phyloP scores from a whole-genome alignment of 176 grass and related monocot genomes.

The Puccinellia tenuiflora region DNA sequence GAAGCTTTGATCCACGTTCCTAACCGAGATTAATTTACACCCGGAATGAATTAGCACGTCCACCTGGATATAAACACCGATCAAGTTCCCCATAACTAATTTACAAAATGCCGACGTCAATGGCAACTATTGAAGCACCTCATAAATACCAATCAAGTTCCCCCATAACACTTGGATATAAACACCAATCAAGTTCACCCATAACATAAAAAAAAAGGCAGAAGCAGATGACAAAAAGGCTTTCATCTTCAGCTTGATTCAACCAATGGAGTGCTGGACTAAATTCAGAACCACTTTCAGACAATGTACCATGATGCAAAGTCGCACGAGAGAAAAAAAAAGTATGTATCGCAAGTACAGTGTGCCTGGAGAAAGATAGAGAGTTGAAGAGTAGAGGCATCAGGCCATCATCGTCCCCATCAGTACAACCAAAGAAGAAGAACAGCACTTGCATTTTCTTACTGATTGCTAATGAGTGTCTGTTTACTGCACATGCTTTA shows the following conservation, averaged over 20 bases:
- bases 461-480: conserved; percentile 27
- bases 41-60: not conserved
- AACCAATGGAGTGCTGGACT: not conserved
- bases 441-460: not conserved
- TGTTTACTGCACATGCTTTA: conserved; percentile 10
- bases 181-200: too few relatives aligned
- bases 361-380: not conserved
- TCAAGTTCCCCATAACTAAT: not conserved
- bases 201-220: too few relatives aligned
- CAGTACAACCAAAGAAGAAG: not conserved
- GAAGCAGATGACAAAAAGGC: not conserved
- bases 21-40: not conserved
- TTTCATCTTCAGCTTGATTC: not conserved
- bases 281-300: not conserved
- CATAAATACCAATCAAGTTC: not conserved
- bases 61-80: not conserved
- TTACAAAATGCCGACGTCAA: not conserved
- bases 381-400: not conserved
- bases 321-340: not conserved
- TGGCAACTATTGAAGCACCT: not conserved
- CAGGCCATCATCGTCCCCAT: not conserved
- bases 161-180: too few relatives aligned
- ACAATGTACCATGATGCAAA: not conserved
- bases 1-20: not conserved
- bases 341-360: not conserved